A percentile compares a stretch with the other conserved stretches of the same genome.
Evolutionary conservation across 352 stramenopile genomes (phyloP).

Genomic region (Phytophthora cactorum): DNA sequence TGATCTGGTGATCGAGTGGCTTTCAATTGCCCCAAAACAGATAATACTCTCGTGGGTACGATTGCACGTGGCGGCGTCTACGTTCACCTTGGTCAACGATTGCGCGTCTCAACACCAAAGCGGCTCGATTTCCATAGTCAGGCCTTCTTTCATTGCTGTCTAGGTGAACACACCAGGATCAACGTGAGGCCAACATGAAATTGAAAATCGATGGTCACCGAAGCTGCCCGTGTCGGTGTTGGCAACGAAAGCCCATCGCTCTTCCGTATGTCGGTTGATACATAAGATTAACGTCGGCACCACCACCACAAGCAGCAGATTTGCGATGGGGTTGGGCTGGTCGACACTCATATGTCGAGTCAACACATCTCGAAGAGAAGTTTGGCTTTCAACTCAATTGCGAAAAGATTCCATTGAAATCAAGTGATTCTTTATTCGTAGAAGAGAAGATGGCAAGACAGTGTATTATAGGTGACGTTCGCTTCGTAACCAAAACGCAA

Average conservation of each 20-base stretch:
- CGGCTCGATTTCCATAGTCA: slow-evolving; percentile 30
- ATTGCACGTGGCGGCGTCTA: slow-evolving; percentile 23
- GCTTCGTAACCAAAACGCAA: too few species aligned
- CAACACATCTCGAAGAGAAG: slow-evolving; percentile 11
- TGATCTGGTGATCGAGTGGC: slow-evolving; percentile 16
- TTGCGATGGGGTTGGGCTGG: slow-evolving; percentile 7
- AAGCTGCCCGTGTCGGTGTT: slow-evolving; percentile 2
- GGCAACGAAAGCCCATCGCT: slow-evolving; percentile 7
- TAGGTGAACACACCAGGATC: background rate
- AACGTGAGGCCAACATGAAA: background rate
- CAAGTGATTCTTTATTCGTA: too few species aligned
- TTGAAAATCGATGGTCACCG: background rate
- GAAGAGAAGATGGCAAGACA: too few species aligned
- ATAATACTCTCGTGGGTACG: slow-evolving; percentile 38
- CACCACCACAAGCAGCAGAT: slow-evolving; percentile 17
- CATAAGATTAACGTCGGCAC: slow-evolving; percentile 5
- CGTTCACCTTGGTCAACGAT: slow-evolving; percentile 18
- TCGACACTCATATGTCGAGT: background rate
- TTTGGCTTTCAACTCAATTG: background rate
- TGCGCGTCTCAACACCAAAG: slow-evolving; percentile 10
- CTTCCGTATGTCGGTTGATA: slow-evolving; percentile 26
- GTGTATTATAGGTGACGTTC: too few species aligned
- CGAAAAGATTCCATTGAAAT: too few species aligned
- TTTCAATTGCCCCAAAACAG: slow-evolving; percentile 17
- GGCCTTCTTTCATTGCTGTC: background rate